Conservation (phyloP, 2,329 filamentous ascomycete species). For the Fusarium torulosum region DNA sequence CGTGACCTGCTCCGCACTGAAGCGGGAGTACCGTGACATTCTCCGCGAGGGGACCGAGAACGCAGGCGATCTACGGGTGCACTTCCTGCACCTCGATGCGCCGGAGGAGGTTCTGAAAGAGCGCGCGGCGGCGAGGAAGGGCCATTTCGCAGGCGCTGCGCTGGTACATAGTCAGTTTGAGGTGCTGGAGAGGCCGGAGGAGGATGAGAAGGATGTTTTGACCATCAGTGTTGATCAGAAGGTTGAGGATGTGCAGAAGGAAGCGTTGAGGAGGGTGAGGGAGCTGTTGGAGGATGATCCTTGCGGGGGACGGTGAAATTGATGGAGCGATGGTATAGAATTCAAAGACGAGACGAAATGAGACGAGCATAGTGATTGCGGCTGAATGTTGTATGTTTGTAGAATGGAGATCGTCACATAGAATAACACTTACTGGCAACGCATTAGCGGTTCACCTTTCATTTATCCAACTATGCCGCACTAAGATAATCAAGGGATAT, state of each 20-base stretch:
- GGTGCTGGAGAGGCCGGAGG: not conserved
- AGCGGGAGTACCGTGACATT: constrained; percentile 28
- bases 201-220: constrained; percentile 28
- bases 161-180: constrained; percentile 34
- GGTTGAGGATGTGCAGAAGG: constrained; percentile 21
- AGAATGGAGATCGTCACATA: too few relatives aligned
- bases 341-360: too few relatives aligned
- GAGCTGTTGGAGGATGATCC: constrained; percentile 25
- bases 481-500: too few relatives aligned
- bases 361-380: too few relatives aligned
- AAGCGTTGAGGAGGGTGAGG: constrained; percentile 12
- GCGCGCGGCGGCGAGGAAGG: constrained; percentile 20
- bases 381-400: too few relatives aligned
- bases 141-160: constrained; percentile 18
- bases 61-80: constrained; percentile 23
- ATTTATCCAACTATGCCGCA: too few relatives aligned
- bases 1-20: constrained; percentile 31
- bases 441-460: too few relatives aligned
- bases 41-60: constrained; percentile 24
- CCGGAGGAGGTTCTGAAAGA: constrained; percentile 23
- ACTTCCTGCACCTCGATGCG: constrained; percentile 33
- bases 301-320: not conserved
- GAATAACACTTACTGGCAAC: too few relatives aligned
- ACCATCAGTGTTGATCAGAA: constrained; percentile 22
- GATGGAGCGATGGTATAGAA: too few relatives aligned